Percentiles rank a stretch among this genome's conserved stretches.
phyloP scores from a whole-genome alignment of 768 basidiomycete species.

The Mycena polygramma region DNA sequence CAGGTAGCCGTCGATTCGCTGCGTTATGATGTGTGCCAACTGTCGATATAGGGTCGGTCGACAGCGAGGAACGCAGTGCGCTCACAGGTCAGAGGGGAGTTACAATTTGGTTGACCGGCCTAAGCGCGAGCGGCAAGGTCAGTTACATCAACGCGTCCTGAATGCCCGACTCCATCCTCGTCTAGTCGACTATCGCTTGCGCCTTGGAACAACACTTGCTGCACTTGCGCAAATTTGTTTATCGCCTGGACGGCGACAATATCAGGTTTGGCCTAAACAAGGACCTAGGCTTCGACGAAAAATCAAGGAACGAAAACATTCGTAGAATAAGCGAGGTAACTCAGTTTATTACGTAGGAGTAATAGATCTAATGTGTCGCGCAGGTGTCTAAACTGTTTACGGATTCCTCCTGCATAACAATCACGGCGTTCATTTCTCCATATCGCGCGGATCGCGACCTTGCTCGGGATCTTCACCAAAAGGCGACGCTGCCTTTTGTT shows the following conservation, averaged over 20 bases:
- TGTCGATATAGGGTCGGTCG: conserved; percentile 75
- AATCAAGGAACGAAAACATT: conserved; percentile 95
- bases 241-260: conserved; percentile 97
- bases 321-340: conserved; percentile 94
- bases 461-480: conserved; percentile 86
- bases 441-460: conserved; percentile 88
- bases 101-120: conserved; percentile 97
- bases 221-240: conserved; percentile 86
- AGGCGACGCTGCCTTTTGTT: conserved; percentile 82
- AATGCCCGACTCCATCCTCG: neutral
- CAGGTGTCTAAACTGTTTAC: conserved; percentile 96
- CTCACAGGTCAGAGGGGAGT: conserved; percentile 86
- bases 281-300: conserved; percentile 94
- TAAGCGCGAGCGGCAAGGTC: conserved; percentile 96
- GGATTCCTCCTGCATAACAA: conserved; percentile 84
- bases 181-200: conserved; percentile 94
- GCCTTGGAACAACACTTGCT: conserved; percentile 97
- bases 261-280: conserved; percentile 97
- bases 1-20: conserved; percentile 54
- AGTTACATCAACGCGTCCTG: conserved; percentile 27
- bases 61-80: conserved; percentile 71
- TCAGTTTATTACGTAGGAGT: conserved; percentile 12
- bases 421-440: conserved; percentile 99
- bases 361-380: neutral
- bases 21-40: neutral